phyloP scores from a whole-genome alignment of 2,329 filamentous ascomycete species.

The Fusarium oligoseptatum region DNA sequence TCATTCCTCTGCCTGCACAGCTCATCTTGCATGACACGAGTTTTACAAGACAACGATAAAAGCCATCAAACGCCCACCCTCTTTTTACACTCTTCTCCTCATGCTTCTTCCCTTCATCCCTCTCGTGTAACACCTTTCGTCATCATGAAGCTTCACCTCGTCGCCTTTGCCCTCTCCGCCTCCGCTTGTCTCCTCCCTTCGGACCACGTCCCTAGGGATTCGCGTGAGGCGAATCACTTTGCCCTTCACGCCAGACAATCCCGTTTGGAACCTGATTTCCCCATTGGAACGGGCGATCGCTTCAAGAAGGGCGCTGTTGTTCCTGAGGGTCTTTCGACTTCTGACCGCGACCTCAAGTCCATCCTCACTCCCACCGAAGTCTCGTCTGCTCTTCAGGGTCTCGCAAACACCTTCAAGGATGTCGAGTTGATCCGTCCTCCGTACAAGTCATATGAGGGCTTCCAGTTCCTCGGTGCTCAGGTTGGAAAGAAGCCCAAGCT shows the following conservation, averaged over 20 bases:
- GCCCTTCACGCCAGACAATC: constrained; percentile 20
- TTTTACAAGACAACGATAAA: not conserved
- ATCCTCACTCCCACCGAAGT: constrained; percentile 63
- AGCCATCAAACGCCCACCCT: not conserved
- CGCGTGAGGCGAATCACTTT: constrained; percentile 18
- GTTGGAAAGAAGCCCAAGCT: constrained; percentile 62
- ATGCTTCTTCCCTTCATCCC: not conserved
- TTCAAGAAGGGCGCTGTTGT: constrained; percentile 55
- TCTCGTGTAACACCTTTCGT: not conserved
- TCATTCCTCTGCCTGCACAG: not conserved
- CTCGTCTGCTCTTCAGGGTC: constrained; percentile 57
- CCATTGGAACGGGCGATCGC: constrained; percentile 59
- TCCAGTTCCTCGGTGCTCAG: constrained; percentile 55
- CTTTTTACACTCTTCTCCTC: not conserved
- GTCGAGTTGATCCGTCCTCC: constrained; percentile 58
- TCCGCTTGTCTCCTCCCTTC: constrained; percentile 56
- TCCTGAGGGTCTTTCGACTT: constrained; percentile 50
- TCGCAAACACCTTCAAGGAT: constrained; percentile 54
- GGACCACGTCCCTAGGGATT: constrained; percentile 46
- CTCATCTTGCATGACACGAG: not conserved
- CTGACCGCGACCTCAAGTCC: constrained; percentile 54
- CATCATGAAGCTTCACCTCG: constrained; percentile 48
- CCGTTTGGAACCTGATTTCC: constrained; percentile 46
- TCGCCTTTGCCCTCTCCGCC: constrained; percentile 40
- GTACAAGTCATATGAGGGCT: constrained; percentile 59